Base-by-base conservation (phyloP, 2,329 filamentous ascomycete genomes). In the Pseudomassariella vexata region DNA sequence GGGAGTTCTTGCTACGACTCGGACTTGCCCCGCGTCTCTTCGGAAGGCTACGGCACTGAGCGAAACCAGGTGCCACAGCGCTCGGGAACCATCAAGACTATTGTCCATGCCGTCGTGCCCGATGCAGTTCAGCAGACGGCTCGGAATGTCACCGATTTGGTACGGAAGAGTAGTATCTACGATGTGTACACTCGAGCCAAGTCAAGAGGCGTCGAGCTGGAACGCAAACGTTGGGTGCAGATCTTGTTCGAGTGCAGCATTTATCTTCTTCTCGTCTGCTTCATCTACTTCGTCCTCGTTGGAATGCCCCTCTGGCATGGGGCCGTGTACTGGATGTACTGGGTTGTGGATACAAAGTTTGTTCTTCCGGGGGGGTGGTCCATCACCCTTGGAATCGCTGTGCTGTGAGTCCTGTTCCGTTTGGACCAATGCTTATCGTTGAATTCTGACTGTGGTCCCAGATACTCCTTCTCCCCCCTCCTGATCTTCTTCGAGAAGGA, bases 281-380 rank as follows among this genome's bases (percentile, higher is more conserved):
- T 66, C 34, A 47, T 65, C 19, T 68, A 68, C 36, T 64, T 68
- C 15, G 59, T 66, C n/a, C 47, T 68, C 2, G 44, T 68, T 8
- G 65, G 65, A 5, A 35, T 59, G 32, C 65, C 65, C 1, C 36
- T 69, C 3, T 69, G 65, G 65, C 58, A 57, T 5, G 65, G 65
- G 4, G 52, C 57, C 5, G 57, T 63, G 1, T 65, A 52, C 40
- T 65, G 57, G 56, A 26, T 65, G 22, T 66, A 62, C 36, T 60
- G 51, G 48, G 40, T 60, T 9, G 52, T 65, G n/a, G 39, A 44
- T 20, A 53, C 55, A 19, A 62, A 62, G 26, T 60, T 63, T 21
- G 53, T 59, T 12, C 36, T 66, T 21, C 40, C 49, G 12, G 61
- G 60, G 15, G 61, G 61, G 1, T 64, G 57, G 40, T 51, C 55